Base-by-base conservation (phyloP, 441 rosid species). In the Croton laevigatus region DNA sequence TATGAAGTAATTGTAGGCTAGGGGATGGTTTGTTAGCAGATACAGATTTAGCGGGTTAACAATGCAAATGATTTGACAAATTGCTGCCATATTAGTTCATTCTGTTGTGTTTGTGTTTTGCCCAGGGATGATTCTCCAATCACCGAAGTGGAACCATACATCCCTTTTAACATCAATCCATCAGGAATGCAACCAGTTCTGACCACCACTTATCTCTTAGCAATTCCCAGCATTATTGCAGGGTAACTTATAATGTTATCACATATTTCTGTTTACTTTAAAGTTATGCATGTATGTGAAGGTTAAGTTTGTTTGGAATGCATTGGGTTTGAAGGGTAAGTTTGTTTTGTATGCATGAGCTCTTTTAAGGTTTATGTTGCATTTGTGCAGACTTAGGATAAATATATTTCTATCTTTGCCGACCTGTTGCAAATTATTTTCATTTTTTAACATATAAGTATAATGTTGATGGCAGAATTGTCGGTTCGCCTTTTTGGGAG, bases 141-240 rank as follows among this genome's bases (percentile, higher is more conserved):
- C 55, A 91, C 96, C 3, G 98, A 91, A 80, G 97, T 94, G 75
- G 96, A 94, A 79, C 98, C 97, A 10, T 90, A 94, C 74, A 89
- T 94, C 63, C 97, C 97, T 62, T 94, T 94, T 65, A 94, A 91
- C 66, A 91, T 94, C 63, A 94, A 94, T 79, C 98, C 97, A 68
- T 82, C 97, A 19, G 98, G 98, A 79, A 94, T 91, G 98, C 98
- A 91, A 80, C 97, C 97, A 76, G 84, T 94, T 78, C 96, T 94
- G 68, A 90, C 97, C 59, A 87, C 96, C 51, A 82, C 97, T 34
- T 94, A 91, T 81, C 90, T 94, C 73, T 81, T 94, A 73, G 94
- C 93, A 69, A 82, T 89, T 74, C 98, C 97, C 59, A 87, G 94
- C 76, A 94, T 91, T 82, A 79, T 94, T 74, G 97, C 97, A n/a